Base-by-base conservation (phyloP, 2,329 filamentous ascomycete genomes). In the Curvularia sp. region DNA sequence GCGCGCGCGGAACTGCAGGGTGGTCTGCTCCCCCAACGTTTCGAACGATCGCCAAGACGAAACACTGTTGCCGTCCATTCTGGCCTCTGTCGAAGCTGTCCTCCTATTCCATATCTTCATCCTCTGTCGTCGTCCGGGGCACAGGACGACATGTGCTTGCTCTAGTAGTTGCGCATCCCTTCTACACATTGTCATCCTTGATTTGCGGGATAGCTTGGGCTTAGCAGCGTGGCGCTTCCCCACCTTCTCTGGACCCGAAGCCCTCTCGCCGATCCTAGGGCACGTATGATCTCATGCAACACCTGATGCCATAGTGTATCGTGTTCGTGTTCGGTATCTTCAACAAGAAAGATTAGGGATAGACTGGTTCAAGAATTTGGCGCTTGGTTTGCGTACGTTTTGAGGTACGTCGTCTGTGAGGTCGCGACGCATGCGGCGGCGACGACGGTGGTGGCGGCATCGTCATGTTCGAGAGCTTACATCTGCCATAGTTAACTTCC, bases 281-380 rank as follows among this genome's bases (percentile, higher is more conserved):
- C 71, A 60, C 65, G 65, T 69, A 64, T 65, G 63, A 59, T 69
- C 63, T 59, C 62, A 75, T 75, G 73, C 73, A 64, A 71, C 72
- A 65, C 68, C 71, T 68, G 69, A 75, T 75, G 71, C 67, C 64
- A 68, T 73, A 74, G 67, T 67, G 69, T 71, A 69, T 68, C 65
- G 64, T 70, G 68, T 72, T 70, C 67, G 65, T 65, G 71, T 75
- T 68, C 69, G 68, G 67, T 55, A 69, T 74, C 74, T 67, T 71
- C 65, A 67, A 67, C 67, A 60, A 64, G 67, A 69, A 75, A 75
- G 74, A 77, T 65, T 78, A 77, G 75, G 75, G 75, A 77, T 78
- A 78, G 75, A 78, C 64, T 69, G 74, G 74, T 68, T 76, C 66
- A 75, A 77, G 73, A 75, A 65, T 74, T 77, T 70, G 74, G 75